Conservation (phyloP, 305 asterid genomes). For the Fraxinus nigra region DNA sequence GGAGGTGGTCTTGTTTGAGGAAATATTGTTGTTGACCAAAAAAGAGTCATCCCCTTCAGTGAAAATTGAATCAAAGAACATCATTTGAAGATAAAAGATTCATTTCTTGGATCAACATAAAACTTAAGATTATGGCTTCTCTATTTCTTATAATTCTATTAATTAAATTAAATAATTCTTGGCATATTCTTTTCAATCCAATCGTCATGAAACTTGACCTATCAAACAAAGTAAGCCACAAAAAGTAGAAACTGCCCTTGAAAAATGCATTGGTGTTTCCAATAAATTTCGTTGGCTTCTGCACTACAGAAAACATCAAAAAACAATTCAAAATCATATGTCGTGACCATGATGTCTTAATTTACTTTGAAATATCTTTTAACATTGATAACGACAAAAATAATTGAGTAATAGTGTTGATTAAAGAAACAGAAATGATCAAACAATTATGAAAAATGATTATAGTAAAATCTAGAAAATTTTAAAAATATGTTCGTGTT, state of each 20-base stretch:
- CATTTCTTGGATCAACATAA: not conserved
- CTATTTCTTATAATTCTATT: not conserved
- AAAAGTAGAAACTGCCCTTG: not conserved
- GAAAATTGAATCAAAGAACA: not conserved
- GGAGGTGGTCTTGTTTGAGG: constrained; percentile 65
- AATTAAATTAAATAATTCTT: not conserved
- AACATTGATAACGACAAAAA: not conserved
- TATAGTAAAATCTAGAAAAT: not conserved
- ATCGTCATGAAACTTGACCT: not conserved
- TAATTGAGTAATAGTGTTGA: not conserved
- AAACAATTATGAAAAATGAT: not conserved
- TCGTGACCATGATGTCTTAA: not conserved
- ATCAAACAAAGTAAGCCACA: not conserved
- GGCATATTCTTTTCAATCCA: not conserved
- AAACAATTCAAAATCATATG: not conserved
- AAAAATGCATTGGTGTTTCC: not conserved
- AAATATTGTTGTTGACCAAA: constrained; percentile 71
- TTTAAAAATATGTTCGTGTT: not conserved
- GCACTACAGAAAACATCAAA: not conserved
- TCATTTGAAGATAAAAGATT: not conserved
- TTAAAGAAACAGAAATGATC: not conserved
- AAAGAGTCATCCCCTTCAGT: constrained; percentile 55
- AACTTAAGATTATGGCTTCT: not conserved
- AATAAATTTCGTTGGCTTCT: not conserved
- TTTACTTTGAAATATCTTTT: not conserved